Evolutionary conservation across 768 basidiomycete species (phyloP).

Genomic region (Mycena metata): DNA sequence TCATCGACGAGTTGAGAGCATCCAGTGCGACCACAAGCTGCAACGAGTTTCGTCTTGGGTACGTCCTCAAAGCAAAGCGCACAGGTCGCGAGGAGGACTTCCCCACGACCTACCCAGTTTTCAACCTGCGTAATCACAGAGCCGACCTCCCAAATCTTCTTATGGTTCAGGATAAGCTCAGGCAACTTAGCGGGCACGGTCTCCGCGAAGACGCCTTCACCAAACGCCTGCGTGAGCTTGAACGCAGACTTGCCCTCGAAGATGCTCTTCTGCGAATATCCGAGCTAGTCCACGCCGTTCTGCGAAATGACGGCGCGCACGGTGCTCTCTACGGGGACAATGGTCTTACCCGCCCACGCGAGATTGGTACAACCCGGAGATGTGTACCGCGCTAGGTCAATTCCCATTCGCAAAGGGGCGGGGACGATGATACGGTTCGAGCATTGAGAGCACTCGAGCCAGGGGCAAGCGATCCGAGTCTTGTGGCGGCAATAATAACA

Average conservation of each 20-base stretch:
- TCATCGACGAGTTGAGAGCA: slow-evolving; percentile 3
- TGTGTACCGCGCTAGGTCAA: slow-evolving; percentile 22
- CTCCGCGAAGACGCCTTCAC: slow-evolving; percentile 34
- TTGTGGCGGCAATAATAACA: slow-evolving; percentile 45
- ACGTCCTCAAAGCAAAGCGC: background rate
- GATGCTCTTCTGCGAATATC: slow-evolving; percentile 32
- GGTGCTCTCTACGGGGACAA: slow-evolving; percentile 36
- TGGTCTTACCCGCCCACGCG: slow-evolving; percentile 14
- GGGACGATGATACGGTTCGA: slow-evolving; percentile 45
- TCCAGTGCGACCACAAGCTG: slow-evolving; percentile 4
- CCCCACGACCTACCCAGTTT: background rate
- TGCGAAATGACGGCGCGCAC: slow-evolving; percentile 34
- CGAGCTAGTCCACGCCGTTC: slow-evolving; percentile 45
- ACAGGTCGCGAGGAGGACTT: background rate
- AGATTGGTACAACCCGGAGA: slow-evolving; percentile 40
- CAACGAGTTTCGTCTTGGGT: background rate
- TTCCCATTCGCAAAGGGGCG: slow-evolving; percentile 24
- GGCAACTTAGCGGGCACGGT: too few relatives aligned
- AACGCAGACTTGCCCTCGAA: slow-evolving; percentile 44
- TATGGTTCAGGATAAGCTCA: too few relatives aligned
- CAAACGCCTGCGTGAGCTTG: slow-evolving; percentile 45
- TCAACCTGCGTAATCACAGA: background rate
- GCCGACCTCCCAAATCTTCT: too few relatives aligned
- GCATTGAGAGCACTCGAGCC: slow-evolving; percentile 42
- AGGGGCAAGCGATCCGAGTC: slow-evolving; percentile 35